Base-by-base conservation (phyloP, 768 basidiomycete genomes). In the Hydnomerulius pinastri region DNA sequence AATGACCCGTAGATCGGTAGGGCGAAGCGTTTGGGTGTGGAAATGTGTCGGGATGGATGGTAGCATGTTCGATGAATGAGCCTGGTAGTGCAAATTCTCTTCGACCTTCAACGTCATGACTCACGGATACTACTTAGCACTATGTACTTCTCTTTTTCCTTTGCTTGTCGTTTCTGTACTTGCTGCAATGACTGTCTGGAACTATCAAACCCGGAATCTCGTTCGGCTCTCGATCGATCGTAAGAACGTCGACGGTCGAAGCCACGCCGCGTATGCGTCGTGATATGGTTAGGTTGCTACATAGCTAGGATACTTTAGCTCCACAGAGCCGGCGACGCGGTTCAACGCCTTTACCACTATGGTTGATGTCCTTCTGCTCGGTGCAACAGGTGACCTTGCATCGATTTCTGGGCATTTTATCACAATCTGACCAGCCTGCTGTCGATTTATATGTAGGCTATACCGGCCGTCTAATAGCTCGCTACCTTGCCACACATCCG, bases 11-110 rank as follows among this genome's bases (percentile, higher is more conserved):
- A 90, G 86, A 85, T 82, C 39, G 83, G 86, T 15, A 88, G 87
- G 66, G 90, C 90, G 87, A 91, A 91, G 63, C 72, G 84, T 25
- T 67, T 93, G n/a, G 91, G 91, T 1, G 88, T 93, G 87, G 90
- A 92, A 15, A 76, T 93, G 48, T 36, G 90, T 93, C 36, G 75
- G 91, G 43, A 93, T 93, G 91, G 91, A 93, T 57, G 84, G 83
- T 15, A 77, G 75, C 7, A 65, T 75, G 70, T 80, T 86, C 56
- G 83, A 85, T 21, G 81, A 56, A 30, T 68, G 57, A 56, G 37
- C 29, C 32, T 15, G 7, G 17, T 11, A 17, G 13, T 21, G 24
- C 21, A 6, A 23, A 24, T 36, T 13, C 39, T 20, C 10, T 6
- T 4, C 15, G 10, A 18, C 18, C 27, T 30, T 27, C 12, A 13